These are phyloP conservation scores for Alternaria viburni DNA, from an alignment of 2,329 filamentous ascomycete genomes.

Conservation along the genomic window DNA sequence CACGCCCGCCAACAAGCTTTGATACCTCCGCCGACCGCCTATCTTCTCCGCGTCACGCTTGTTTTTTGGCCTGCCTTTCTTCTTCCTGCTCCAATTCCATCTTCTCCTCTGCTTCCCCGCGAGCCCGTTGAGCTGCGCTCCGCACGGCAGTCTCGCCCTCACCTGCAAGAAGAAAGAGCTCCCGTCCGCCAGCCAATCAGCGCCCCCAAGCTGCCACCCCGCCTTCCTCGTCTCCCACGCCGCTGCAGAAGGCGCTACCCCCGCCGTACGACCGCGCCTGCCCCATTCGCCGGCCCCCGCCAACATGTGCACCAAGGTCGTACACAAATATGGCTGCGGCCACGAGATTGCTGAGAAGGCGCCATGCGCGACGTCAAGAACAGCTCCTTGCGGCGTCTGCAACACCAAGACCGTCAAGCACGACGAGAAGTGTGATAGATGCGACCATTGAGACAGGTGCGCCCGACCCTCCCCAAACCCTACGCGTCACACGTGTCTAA, in stretches of 20 bases:
- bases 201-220: conserved; percentile 28
- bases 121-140: conserved; percentile 16
- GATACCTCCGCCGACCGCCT: background rate
- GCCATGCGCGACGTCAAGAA: conserved; percentile 55
- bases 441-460: conserved; percentile 52
- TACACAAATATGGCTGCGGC: conserved; percentile 56
- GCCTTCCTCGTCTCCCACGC: conserved; percentile 27
- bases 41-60: background rate
- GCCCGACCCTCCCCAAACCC: conserved; percentile 9
- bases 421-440: conserved; percentile 56
- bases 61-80: background rate
- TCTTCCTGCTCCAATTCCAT: background rate
- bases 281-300: conserved; percentile 21
- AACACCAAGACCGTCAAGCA: conserved; percentile 55
- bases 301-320: conserved; percentile 56
- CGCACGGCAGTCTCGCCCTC: conserved; percentile 12
- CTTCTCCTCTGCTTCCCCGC: background rate
- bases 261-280: conserved; percentile 27
- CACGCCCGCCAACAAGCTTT: conserved; percentile 1
- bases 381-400: conserved; percentile 48
- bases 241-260: conserved; percentile 28
- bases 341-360: conserved; percentile 53
- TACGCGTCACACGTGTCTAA: conserved; percentile 37
- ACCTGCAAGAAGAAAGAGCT: conserved; percentile 25
- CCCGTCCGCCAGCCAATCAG: conserved; percentile 35